Conservation (phyloP, 805 yeast species). For the Kazachstania psychrophila region DNA sequence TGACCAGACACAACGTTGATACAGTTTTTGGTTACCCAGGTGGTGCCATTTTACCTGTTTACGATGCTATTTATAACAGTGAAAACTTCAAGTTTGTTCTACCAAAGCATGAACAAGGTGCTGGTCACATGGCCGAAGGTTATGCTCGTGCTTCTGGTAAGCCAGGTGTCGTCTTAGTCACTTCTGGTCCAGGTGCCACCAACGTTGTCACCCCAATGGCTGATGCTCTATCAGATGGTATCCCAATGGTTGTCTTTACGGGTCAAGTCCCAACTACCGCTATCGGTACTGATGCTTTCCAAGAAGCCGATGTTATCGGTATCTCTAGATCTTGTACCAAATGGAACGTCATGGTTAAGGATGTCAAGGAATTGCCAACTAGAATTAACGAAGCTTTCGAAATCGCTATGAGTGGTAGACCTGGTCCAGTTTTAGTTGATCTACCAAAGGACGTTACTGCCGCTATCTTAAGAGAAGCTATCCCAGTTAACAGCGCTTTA, state of each 20-base stretch:
- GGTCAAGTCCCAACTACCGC: constrained; percentile 96
- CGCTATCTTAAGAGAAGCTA: constrained; percentile 73
- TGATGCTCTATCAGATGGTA: constrained; percentile 95
- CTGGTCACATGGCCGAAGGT: constrained; percentile 99
- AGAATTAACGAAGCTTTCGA: constrained; percentile 97
- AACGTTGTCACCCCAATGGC: constrained; percentile 98
- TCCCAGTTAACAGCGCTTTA: constrained; percentile 70
- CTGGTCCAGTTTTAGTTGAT: constrained; percentile 97
- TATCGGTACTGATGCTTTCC: constrained; percentile 98
- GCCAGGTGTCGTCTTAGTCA: constrained; percentile 95
- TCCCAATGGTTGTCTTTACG: constrained; percentile 90
- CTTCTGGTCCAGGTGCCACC: constrained; percentile 99
- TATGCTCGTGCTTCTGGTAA: constrained; percentile 92
- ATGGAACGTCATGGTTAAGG: constrained; percentile 98
- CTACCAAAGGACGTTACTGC: constrained; percentile 98
- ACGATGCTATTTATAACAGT: constrained; percentile 91
- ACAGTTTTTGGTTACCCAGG: constrained; percentile 97
- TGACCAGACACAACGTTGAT: constrained; percentile 91
- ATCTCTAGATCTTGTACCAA: constrained; percentile 95
- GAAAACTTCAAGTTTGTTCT: constrained; percentile 80
- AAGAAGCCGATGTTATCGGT: constrained; percentile 97
- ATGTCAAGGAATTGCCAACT: constrained; percentile 86
- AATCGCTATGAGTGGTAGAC: constrained; percentile 91
- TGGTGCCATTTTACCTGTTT: constrained; percentile 96
- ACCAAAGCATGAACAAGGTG: constrained; percentile 98